Conservation (phyloP, 805 yeast genomes). For the Yarrowia sp. region DNA sequence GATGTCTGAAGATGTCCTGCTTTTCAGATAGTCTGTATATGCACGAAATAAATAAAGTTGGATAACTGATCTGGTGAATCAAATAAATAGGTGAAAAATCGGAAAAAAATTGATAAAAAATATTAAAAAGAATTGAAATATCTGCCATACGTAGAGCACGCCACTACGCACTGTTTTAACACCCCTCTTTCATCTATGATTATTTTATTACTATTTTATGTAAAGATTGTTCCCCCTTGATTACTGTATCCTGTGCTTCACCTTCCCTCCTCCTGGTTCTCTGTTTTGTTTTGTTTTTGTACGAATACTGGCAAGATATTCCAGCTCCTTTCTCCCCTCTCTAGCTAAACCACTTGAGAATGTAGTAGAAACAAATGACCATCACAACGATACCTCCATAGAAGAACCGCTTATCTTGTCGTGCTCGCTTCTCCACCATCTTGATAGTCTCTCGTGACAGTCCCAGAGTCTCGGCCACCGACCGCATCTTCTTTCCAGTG, state of each 20-base stretch:
- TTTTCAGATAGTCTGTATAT: neutral
- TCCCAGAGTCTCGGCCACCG: constrained; percentile 80
- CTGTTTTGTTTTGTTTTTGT: neutral
- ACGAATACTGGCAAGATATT: too few relatives aligned
- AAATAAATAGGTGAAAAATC: too few relatives aligned
- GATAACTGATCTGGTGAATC: too few relatives aligned
- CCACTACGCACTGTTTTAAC: too few relatives aligned
- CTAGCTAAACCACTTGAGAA: constrained; percentile 68
- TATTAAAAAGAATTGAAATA: too few relatives aligned
- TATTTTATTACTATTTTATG: constrained; percentile 1
- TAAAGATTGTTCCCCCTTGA: constrained; percentile 30
- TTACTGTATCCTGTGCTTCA: neutral
- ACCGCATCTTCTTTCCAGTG: constrained; percentile 68
- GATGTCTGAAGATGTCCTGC: neutral
- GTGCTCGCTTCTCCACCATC: constrained; percentile 78
- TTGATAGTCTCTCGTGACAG: constrained; percentile 85
- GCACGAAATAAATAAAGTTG: neutral
- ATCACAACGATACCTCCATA: constrained; percentile 73
- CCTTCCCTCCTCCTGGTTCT: neutral
- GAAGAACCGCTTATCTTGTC: constrained; percentile 85
- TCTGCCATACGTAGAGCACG: too few relatives aligned
- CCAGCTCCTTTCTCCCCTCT: too few relatives aligned
- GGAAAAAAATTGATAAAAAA: too few relatives aligned
- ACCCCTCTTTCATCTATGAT: neutral
- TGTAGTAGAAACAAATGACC: constrained; percentile 69